Percentiles rank a stretch among this genome's conserved stretches.
Evolutionary conservation across 2,329 filamentous ascomycete genomes (phyloP).

Genomic region (Colletotrichum simmondsii): DNA sequence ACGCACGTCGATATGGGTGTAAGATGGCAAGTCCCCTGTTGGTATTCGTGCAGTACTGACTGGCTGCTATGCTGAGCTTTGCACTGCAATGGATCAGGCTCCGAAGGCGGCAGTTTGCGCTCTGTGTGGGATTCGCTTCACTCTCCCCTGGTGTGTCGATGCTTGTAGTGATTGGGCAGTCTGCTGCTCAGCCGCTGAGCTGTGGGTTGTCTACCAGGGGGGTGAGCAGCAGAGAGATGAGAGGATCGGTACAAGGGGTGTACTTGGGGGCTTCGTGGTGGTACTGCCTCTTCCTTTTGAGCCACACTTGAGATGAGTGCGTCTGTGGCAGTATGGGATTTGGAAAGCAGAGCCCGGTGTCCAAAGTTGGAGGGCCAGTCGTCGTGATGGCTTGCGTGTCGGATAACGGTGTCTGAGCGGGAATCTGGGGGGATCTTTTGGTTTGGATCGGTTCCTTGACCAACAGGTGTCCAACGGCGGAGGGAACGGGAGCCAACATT

Average conservation of each 20-base stretch:
- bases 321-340: neutral
- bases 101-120: constrained; percentile 15
- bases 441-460: constrained; percentile 2
- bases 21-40: neutral
- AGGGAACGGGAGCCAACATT: constrained; percentile 14
- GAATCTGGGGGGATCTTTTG: neutral
- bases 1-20: neutral
- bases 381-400: constrained; percentile 22
- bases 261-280: neutral
- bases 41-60: neutral
- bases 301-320: neutral
- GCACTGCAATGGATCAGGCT: constrained; percentile 8
- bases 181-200: constrained; percentile 26
- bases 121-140: constrained; percentile 17
- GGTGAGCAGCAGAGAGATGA: neutral
- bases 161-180: constrained; percentile 24
- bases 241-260: constrained; percentile 10
- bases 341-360: neutral
- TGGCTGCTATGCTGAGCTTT: neutral
- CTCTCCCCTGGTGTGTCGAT: constrained; percentile 8
- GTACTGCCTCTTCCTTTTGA: constrained; percentile 22
- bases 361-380: neutral
- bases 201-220: constrained; percentile 1
- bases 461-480: neutral
- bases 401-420: neutral